Evolutionary conservation across 1,284 basidiomycete genomes (phyloP), one percentile per base, ranked within the genome.

Genomic region (Sphagnurus paluster): DNA sequence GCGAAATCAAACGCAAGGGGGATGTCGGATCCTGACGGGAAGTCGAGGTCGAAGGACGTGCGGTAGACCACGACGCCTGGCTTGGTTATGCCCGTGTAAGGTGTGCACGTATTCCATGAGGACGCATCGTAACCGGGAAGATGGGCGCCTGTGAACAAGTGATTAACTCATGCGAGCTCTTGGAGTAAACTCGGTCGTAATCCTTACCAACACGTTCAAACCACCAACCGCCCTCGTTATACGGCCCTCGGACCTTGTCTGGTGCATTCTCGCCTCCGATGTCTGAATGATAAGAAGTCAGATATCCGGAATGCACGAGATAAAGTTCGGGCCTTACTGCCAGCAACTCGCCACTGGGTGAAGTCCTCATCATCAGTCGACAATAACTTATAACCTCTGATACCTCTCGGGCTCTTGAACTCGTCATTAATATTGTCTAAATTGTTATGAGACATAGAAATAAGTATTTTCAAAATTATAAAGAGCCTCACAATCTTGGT

Each of bases 171-270:
- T 33, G 17, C 26, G 6, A 14, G 17, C 28, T n/a, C 23, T 7
- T n/a, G 14, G 33, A 40, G 33, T 5, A 10, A 23, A 17, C n/a
- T n/a, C 42, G 2, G 6, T 11, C 10, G 13, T n/a, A 16, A 11
- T 11, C 25, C 71, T 58, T 65, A 56, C 76, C 76, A 37, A 65
- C 52, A 13, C 77, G 70, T 54, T 80, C 77, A 29, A 69, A 75
- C 55, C 68, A 73, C 44, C 75, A 68, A 0, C 78, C 78, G 5
- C 76, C 77, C 56, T 77, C 76, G 53, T 79, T 79, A 36, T 75
- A 69, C 1, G 72, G 66, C 2, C 74, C 70, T 10, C 77, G 67
- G 3, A 72, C 64, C 26, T 56, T 35, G 42, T 68, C 66, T 4
- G 65, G 66, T 5, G 64, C 63, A 44, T 65, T 58, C 36, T 68